These are phyloP conservation scores for Aspergillus phoenicis DNA, from an alignment of 2,329 filamentous ascomycete species.

Conservation along the genomic window DNA sequence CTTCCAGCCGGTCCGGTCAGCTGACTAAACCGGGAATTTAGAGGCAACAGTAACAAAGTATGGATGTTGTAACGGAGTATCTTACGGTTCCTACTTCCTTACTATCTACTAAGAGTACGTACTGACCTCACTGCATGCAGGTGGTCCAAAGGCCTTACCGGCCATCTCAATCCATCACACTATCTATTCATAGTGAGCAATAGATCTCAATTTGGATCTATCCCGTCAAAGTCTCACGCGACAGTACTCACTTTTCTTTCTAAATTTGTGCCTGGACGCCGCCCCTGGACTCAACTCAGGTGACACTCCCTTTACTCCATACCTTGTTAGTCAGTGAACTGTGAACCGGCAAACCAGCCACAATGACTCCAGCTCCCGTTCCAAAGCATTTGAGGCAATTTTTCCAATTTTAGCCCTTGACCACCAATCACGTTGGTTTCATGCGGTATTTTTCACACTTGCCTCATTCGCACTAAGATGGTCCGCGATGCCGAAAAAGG, in stretches of 20 bases:
- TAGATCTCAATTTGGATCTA: not conserved
- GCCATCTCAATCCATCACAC: not conserved
- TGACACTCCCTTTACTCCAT: too few relatives aligned
- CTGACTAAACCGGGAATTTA: slow-evolving; percentile 18
- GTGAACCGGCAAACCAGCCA: slow-evolving; percentile 4
- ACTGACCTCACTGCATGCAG: not conserved
- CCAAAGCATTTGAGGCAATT: slow-evolving; percentile 19
- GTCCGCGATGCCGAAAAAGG: slow-evolving; percentile 7
- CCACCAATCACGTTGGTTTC: slow-evolving; percentile 19
- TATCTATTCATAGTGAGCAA: not conserved
- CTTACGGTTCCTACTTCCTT: not conserved
- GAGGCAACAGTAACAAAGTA: not conserved
- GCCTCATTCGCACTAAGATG: slow-evolving; percentile 15
- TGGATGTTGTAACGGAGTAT: not conserved
- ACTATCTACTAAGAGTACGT: too few relatives aligned
- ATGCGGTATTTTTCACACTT: slow-evolving; percentile 25
- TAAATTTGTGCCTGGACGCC: slow-evolving; percentile 1
- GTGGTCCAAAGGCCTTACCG: not conserved
- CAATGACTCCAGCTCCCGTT: slow-evolving; percentile 6
- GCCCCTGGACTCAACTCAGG: not conserved
- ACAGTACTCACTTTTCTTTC: not conserved
- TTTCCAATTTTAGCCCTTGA: slow-evolving; percentile 24
- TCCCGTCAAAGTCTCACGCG: not conserved
- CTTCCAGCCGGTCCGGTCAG: slow-evolving; percentile 20
- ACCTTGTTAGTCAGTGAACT: not conserved